Evolutionary conservation across 2,329 filamentous ascomycete species (phyloP).

Genomic region (Monosporascus sp.): DNA sequence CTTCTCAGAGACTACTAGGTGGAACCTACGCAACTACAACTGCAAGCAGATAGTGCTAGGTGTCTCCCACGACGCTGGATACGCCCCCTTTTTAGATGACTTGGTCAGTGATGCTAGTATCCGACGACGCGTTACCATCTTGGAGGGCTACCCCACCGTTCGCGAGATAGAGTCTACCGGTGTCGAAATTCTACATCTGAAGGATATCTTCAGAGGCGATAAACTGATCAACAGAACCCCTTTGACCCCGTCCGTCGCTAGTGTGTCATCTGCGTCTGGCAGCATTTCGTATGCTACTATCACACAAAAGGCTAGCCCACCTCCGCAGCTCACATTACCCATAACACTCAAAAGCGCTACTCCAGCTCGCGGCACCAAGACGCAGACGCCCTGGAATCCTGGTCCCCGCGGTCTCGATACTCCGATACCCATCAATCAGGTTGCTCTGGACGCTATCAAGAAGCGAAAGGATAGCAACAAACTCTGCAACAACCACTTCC

Average conservation of each 20-base stretch:
- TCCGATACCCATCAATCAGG: slow-evolving; percentile 40
- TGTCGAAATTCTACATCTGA: slow-evolving; percentile 41
- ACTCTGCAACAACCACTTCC: slow-evolving; percentile 58
- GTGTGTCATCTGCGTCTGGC: slow-evolving; percentile 12
- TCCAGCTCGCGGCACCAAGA: slow-evolving; percentile 16
- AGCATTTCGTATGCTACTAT: slow-evolving; percentile 36
- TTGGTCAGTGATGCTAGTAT: slow-evolving; percentile 40
- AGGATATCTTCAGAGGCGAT: slow-evolving; percentile 48
- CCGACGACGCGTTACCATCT: slow-evolving; percentile 42
- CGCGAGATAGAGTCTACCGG: slow-evolving; percentile 43
- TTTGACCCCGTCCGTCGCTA: slow-evolving; percentile 19
- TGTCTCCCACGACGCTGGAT: slow-evolving; percentile 56
- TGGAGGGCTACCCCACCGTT: slow-evolving; percentile 49
- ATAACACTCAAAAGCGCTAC: slow-evolving; percentile 27
- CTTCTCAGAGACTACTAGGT: slow-evolving; percentile 42
- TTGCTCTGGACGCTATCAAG: slow-evolving; percentile 49
- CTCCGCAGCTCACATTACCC: slow-evolving; percentile 39
- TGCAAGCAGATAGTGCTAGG: slow-evolving; percentile 59
- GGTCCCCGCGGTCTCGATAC: slow-evolving; percentile 50
- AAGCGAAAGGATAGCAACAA: slow-evolving; percentile 50
- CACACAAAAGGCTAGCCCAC: slow-evolving; percentile 36
- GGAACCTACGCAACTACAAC: slow-evolving; percentile 55
- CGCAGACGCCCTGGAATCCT: slow-evolving; percentile 44
- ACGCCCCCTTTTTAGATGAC: slow-evolving; percentile 54
- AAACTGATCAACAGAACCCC: slow-evolving; percentile 39